Percentiles rank a stretch among this genome's conserved stretches.
Evolutionary conservation across 257 asterid species (phyloP).

Genomic region (Solanum chilense): DNA sequence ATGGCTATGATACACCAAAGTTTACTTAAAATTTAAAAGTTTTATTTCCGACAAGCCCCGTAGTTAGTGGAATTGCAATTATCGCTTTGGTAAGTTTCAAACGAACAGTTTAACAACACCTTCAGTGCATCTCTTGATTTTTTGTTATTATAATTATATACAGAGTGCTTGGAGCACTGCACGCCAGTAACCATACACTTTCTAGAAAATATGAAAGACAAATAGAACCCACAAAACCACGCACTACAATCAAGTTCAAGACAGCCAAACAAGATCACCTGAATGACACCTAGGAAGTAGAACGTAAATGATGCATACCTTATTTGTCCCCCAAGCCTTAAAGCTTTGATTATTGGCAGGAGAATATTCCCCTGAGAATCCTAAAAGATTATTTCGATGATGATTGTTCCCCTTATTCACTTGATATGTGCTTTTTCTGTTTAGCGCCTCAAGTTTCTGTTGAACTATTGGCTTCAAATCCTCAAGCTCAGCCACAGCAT

Average conservation of each 20-base stretch:
- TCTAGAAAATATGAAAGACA: not conserved
- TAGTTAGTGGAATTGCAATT: not conserved
- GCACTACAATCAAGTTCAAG: not conserved
- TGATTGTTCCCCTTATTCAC: constrained; percentile 22
- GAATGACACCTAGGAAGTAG: not conserved
- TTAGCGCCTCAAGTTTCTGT: constrained; percentile 51
- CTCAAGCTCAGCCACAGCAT: constrained; percentile 79
- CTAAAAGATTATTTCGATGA: constrained; percentile 23
- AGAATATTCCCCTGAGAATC: constrained; percentile 33
- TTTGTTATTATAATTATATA: not conserved
- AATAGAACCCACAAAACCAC: not conserved
- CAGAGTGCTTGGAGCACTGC: not conserved
- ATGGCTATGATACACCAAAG: not conserved
- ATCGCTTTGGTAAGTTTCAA: not conserved
- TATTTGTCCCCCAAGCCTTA: constrained; percentile 24
- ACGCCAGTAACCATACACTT: not conserved
- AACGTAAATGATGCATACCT: constrained; percentile 24
- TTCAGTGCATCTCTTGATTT: not conserved
- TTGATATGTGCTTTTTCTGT: constrained; percentile 27
- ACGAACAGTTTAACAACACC: not conserved
- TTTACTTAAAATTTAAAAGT: not conserved
- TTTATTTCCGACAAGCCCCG: not conserved
- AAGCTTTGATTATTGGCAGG: constrained; percentile 30
- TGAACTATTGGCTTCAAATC: constrained; percentile 71
- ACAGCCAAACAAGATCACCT: not conserved